phyloP scores from a whole-genome alignment of 116 monocot species.

The Papilionanthe hybrid region DNA sequence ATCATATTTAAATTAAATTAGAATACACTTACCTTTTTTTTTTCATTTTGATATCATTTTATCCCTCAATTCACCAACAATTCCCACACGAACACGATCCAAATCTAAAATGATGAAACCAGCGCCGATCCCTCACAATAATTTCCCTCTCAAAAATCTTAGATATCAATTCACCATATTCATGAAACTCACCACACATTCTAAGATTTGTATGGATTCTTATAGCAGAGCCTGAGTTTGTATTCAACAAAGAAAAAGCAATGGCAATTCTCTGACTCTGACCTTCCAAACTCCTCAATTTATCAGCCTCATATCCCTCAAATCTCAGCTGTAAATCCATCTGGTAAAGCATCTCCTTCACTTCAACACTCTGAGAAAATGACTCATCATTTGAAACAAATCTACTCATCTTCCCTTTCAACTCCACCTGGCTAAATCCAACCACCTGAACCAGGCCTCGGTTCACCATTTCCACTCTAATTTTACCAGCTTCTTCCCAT shows the following conservation, averaged over 20 bases:
- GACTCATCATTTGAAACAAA: conserved; percentile 64
- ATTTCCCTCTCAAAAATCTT: conserved; percentile 57
- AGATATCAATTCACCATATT: conserved; percentile 54
- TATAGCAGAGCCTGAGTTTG: conserved; percentile 21
- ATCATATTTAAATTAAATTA: too few species aligned
- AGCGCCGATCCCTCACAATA: conserved; percentile 49
- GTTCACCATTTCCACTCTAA: conserved; percentile 32
- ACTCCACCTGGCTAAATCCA: conserved; percentile 62
- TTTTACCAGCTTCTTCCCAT: conserved; percentile 42
- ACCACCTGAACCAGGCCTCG: conserved; percentile 32
- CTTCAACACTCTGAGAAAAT: conserved; percentile 26
- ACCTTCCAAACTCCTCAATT: conserved; percentile 22
- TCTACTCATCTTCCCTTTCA: conserved; percentile 35
- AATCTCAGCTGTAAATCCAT: conserved; percentile 80
- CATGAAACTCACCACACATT: conserved; percentile 68
- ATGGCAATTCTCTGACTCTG: conserved; percentile 85
- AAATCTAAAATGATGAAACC: conserved; percentile 61
- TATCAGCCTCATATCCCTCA: conserved; percentile 62
- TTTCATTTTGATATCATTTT: too few species aligned
- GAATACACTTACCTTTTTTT: too few species aligned
- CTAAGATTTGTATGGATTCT: conserved; percentile 52
- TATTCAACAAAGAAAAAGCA: conserved; percentile 59
- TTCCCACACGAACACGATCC: conserved; percentile 65
- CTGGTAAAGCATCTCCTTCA: conserved; percentile 68
- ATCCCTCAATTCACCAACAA: conserved; percentile 31